Base-by-base conservation (phyloP, 2,329 filamentous ascomycete genomes). In the Tolypocladium paradoxum region DNA sequence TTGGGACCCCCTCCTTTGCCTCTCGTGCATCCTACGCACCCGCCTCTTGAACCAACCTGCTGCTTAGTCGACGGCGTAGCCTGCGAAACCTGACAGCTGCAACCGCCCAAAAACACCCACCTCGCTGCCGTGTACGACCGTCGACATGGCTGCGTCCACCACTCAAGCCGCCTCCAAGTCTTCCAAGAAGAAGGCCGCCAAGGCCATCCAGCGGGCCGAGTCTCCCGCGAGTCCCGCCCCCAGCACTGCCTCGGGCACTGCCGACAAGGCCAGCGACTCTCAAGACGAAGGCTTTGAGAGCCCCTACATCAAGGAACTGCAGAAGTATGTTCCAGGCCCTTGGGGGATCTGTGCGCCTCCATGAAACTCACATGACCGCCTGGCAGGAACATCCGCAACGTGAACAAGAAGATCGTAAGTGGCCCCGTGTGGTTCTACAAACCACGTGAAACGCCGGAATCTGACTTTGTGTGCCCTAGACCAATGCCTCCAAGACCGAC, bases 341-440 rank as follows among this genome's bases (percentile, higher is more conserved):
- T 29, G 6, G 27, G 27, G 24, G 8, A 12, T 31, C 16, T 14
- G 27, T 14, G 6, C 27, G 5, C 33, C 27, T 35, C 16, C 6
- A 16, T 11, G 5, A 33, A 11, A 3, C 40, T 38, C 16, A 55
- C n/a, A 35, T 31, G 31, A 49, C 7, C 16, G 4, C n/a, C 16
- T 11, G 20, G 8, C 29, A 96, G 90, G 78, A 90, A 83, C 70
- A 88, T 96, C 63, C 90, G 92, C 66, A 95, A 93, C 70, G 75
- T 93, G 65, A 87, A 84, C 76, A 97, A 96, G 81, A 96, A 96
- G 75, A 84, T 97, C 64, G 89, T 95, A 73, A 74, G 87, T 76
- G 53, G 6, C 35, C 43, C 24, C 24, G n/a, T 11, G 11, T 29
- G 27, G 16, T 33, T 20, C 16, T 20, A 11, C 27, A 31, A 12